These are phyloP conservation scores for Paxillus involutus DNA, from an alignment of 768 basidiomycete species.

Conservation along the genomic window DNA sequence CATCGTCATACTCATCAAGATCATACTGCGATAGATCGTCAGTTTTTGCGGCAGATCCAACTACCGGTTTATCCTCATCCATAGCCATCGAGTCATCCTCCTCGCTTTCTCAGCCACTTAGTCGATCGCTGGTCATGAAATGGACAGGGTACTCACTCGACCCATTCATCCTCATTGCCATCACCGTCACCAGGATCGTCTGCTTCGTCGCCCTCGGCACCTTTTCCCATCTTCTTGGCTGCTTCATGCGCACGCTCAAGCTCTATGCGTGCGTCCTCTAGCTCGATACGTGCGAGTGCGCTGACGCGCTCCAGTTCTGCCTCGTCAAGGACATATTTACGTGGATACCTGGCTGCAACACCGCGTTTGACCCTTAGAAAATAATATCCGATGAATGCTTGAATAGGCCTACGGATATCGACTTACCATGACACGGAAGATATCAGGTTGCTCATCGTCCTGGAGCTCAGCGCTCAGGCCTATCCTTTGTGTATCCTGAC, in stretches of 20 bases:
- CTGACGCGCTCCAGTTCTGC: slow-evolving; percentile 88
- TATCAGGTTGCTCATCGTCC: slow-evolving; percentile 70
- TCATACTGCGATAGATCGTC: slow-evolving; percentile 87
- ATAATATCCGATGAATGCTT: background rate
- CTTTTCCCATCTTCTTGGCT: slow-evolving; percentile 67
- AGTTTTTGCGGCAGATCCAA: slow-evolving; percentile 32
- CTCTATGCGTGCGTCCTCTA: slow-evolving; percentile 88
- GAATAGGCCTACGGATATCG: background rate
- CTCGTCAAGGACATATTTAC: slow-evolving; percentile 89
- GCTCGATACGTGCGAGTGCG: slow-evolving; percentile 79
- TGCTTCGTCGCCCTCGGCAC: slow-evolving; percentile 63
- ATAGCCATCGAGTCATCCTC: slow-evolving; percentile 66
- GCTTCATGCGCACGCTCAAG: slow-evolving; percentile 80
- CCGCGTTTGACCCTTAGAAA: slow-evolving; percentile 74
- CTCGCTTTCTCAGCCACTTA: slow-evolving; percentile 35
- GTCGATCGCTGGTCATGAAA: slow-evolving; percentile 8
- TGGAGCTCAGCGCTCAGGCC: background rate
- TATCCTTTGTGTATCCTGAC: too few relatives aligned
- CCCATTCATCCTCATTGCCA: slow-evolving; percentile 65
- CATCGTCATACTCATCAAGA: slow-evolving; percentile 90
- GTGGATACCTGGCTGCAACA: slow-evolving; percentile 68
- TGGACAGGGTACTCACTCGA: slow-evolving; percentile 68
- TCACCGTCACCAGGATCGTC: slow-evolving; percentile 54
- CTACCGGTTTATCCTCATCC: slow-evolving; percentile 35
- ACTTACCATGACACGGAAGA: slow-evolving; percentile 63